phyloP scores from a whole-genome alignment of 1,139 yeast genomes.

The Kodamaea anthophila region DNA sequence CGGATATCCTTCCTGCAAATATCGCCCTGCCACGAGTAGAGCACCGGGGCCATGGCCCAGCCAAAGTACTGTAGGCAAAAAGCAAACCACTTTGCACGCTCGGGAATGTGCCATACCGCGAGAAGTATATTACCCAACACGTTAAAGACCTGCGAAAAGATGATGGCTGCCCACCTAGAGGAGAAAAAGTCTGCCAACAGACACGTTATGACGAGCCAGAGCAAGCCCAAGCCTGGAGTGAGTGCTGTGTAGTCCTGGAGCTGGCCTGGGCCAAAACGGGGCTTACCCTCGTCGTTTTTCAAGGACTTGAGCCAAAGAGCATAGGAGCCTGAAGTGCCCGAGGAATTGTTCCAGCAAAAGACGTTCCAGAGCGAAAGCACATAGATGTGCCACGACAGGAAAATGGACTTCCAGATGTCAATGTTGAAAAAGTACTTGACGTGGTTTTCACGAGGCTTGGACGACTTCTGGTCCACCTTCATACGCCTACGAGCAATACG shows the following conservation, averaged over 20 bases:
- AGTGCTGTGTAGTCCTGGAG: conserved; percentile 39
- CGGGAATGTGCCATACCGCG: conserved; percentile 43
- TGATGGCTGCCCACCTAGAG: conserved; percentile 52
- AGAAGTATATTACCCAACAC: conserved; percentile 34
- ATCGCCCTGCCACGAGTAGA: conserved; percentile 42
- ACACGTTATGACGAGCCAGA: conserved; percentile 39
- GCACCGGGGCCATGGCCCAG: conserved; percentile 47
- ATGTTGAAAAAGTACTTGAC: conserved; percentile 22
- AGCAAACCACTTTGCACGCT: conserved; percentile 44
- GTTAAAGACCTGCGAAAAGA: conserved; percentile 46
- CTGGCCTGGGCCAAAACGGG: conserved; percentile 24
- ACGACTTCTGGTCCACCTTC: conserved; percentile 34
- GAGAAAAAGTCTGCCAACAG: conserved; percentile 43
- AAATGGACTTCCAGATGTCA: conserved; percentile 43
- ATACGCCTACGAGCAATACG: conserved; percentile 55
- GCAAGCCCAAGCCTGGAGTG: conserved; percentile 39
- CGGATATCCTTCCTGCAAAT: conserved; percentile 41
- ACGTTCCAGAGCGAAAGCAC: conserved; percentile 47
- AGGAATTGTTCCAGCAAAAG: conserved; percentile 58
- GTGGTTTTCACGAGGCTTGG: conserved; percentile 24
- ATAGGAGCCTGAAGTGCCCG: conserved; percentile 45
- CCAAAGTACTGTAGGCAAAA: conserved; percentile 42
- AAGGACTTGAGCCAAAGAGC: conserved; percentile 40
- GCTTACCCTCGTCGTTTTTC: conserved; percentile 19
- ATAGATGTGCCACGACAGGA: conserved; percentile 52